phyloP scores from a whole-genome alignment of 2,329 filamentous ascomycete species.

The Xylaria sp. region DNA sequence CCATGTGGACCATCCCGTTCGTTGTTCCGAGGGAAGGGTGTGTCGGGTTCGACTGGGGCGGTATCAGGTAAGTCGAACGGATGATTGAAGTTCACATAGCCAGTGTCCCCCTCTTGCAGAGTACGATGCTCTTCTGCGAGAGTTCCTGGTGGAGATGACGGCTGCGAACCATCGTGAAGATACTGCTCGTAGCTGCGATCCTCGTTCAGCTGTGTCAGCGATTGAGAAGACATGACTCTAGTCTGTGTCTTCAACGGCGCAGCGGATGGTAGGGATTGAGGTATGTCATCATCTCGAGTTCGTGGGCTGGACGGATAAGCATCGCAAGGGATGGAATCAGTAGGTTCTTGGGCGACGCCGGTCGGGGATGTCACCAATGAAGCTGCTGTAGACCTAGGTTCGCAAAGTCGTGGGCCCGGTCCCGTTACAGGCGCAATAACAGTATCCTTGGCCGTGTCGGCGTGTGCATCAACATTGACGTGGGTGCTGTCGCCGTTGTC shows the following conservation, averaged over 20 bases:
- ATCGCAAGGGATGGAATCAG: slow-evolving; percentile 32
- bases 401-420: slow-evolving; percentile 11
- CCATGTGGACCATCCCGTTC: slow-evolving; percentile 40
- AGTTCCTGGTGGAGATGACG: slow-evolving; percentile 45
- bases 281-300: slow-evolving; percentile 37
- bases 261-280: slow-evolving; percentile 25
- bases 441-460: background rate
- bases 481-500: background rate
- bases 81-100: slow-evolving; percentile 55
- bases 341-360: slow-evolving; percentile 13
- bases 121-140: slow-evolving; percentile 49
- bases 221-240: slow-evolving; percentile 59
- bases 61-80: slow-evolving; percentile 50
- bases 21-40: slow-evolving; percentile 22
- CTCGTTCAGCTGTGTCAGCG: slow-evolving; percentile 67
- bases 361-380: slow-evolving; percentile 18
- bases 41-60: slow-evolving; percentile 38
- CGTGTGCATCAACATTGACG: background rate
- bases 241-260: slow-evolving; percentile 46
- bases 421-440: slow-evolving; percentile 18
- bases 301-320: slow-evolving; percentile 30
- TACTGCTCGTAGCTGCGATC: slow-evolving; percentile 66
- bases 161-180: slow-evolving; percentile 44
- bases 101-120: slow-evolving; percentile 61
- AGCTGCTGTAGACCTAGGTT: slow-evolving; percentile 1